phyloP scores from a whole-genome alignment of 192 early-diverging fungal species.

The Radiomyces spectabilis region DNA sequence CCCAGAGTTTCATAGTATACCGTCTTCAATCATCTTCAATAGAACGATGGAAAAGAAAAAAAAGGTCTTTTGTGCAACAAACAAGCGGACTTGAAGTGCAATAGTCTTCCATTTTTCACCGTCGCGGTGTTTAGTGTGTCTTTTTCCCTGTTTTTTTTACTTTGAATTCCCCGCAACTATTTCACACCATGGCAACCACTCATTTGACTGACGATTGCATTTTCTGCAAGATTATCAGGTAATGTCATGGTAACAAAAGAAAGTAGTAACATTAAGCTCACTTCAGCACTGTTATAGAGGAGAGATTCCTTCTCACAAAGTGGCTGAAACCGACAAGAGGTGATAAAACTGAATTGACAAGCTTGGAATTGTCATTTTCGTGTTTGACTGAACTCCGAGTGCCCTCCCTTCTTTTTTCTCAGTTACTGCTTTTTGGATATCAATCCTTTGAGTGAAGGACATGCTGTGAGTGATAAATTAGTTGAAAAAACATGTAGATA shows the following conservation, averaged over 20 bases:
- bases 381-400: not conserved
- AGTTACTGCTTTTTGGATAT: conserved; percentile 80
- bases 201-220: conserved; percentile 56
- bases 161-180: no score
- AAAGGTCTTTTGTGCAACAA: no score
- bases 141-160: no score
- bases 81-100: no score
- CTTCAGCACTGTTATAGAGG: conserved; percentile 31
- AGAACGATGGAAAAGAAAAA: no score
- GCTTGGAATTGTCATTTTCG: not conserved
- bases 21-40: no score
- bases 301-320: conserved; percentile 76
- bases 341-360: conserved; percentile 9
- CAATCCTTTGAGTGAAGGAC: conserved; percentile 65
- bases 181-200: not conserved
- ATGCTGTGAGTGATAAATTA: conserved; percentile 41
- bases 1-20: no score
- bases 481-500: conserved; percentile 1
- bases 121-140: no score
- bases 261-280: not conserved
- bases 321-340: conserved; percentile 75
- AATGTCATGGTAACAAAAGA: not conserved
- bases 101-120: no score
- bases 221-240: conserved; percentile 86
- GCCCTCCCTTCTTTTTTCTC: not conserved